A percentile compares a stretch with the other conserved stretches of the same genome.
Evolutionary conservation across 2,329 filamentous ascomycete genomes (phyloP).

Genomic region (Curvularia lunata): DNA sequence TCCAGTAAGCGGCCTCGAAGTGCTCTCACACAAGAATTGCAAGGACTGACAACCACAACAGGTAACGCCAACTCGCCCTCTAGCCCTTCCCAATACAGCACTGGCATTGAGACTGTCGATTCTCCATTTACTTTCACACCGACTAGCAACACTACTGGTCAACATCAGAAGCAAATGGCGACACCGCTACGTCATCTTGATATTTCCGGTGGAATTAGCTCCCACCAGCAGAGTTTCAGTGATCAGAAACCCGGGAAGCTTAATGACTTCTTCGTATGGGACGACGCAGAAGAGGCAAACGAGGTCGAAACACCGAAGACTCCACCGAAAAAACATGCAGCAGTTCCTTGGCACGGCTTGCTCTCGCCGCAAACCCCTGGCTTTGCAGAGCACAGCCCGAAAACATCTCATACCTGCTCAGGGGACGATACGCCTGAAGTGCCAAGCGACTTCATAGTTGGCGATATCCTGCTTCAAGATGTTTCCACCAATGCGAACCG

Average conservation of each 20-base stretch:
- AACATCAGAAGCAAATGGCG: not conserved
- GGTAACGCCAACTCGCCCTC: slow-evolving; percentile 11
- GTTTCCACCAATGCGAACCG: not conserved
- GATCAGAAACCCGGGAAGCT: not conserved
- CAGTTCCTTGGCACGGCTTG: slow-evolving; percentile 14
- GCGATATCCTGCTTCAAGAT: not conserved
- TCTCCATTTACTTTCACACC: no score
- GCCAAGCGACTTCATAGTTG: no score
- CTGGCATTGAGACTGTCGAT: not conserved
- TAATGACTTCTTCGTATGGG: not conserved
- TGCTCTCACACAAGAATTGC: fast-evolving
- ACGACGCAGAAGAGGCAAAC: no score
- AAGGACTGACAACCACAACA: not conserved
- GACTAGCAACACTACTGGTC: no score
- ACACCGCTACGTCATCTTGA: not conserved
- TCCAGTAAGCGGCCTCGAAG: slow-evolving; percentile 8
- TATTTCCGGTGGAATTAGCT: not conserved
- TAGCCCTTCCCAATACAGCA: not conserved
- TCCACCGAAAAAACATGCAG: not conserved
- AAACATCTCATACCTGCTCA: not conserved
- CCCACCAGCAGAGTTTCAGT: no score
- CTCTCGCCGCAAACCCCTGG: slow-evolving; percentile 18
- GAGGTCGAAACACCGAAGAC: not conserved
- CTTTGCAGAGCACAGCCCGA: not conserved
- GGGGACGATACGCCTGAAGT: not conserved